Evolutionary conservation across 1,139 yeast species (phyloP), one percentile per base, ranked within the genome.

Genomic region (Geotrichum bryndzae): DNA sequence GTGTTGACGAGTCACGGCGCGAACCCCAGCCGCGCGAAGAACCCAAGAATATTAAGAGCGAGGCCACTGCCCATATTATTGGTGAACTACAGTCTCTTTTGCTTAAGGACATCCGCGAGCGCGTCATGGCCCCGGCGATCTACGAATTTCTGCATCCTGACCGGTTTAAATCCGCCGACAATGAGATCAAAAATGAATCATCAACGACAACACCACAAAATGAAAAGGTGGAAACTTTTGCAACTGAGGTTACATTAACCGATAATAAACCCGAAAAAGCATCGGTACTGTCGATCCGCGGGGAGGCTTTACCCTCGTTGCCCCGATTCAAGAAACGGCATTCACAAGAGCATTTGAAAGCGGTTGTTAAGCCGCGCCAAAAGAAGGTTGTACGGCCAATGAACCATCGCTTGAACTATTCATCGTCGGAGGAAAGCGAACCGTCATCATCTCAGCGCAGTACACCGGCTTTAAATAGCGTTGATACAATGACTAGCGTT

Each of bases 101-200:
- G 59, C 76, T 85, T 48, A 86, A 87, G 65, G 96, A 90, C 74
- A 82, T 90, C 46, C 79, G 90, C 68, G 94, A 86, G 69, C 82
- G 91, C 66, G 77, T 88, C 5, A 82, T 89, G 46, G 92, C 90
- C 0, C 92, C 96, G 0, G 80, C 81, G 1, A 82, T 90, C 22
- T 79, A 88, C 60, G 87, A 86, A 45, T 76, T 82, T 23, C 78
- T 90, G 66, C 81, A 82, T 63, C 87, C 84, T 55, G 83, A 82
- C 3, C 81, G 82, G 58, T 87, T 84, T 68, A 86, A 88, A 0
- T 79, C 79, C 1, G 67, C 84, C 31, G 74, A 66, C 68, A 15
- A 52, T 18, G 59, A 56, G 15, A 50, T 15, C 15, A 33, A 57
- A 33, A 50, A 38, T 1, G 51, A 53, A 8, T 38, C 59, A 65